phyloP scores from a whole-genome alignment of 257 asterid genomes.

The Perilla frutescens region DNA sequence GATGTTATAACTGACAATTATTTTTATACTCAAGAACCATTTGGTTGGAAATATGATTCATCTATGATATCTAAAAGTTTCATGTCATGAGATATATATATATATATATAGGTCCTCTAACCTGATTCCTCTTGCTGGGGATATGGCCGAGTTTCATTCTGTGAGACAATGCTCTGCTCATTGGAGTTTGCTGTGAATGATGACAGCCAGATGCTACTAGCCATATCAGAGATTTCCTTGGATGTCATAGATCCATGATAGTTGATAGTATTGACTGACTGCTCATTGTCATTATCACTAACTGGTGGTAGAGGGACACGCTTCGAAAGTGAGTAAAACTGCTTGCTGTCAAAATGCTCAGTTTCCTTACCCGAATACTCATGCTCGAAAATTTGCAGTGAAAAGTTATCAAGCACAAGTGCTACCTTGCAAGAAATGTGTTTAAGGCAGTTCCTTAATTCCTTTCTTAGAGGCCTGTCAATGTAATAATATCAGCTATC shows the following conservation, averaged over 20 bases:
- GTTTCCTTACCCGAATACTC: constrained; percentile 42
- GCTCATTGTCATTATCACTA: constrained; percentile 48
- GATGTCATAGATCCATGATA: constrained; percentile 40
- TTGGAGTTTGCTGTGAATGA: constrained; percentile 36
- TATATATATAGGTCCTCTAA: constrained; percentile 29
- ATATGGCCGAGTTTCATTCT: constrained; percentile 42
- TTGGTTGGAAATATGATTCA: not conserved
- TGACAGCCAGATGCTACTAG: constrained; percentile 33
- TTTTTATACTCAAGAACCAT: not conserved
- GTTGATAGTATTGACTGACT: constrained; percentile 39
- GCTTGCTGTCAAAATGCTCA: constrained; percentile 49
- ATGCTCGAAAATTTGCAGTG: constrained; percentile 48
- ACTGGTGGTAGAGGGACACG: constrained; percentile 50
- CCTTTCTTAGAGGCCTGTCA: constrained; percentile 75
- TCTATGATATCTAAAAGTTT: not conserved
- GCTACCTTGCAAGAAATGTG: constrained; percentile 78
- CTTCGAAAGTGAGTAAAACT: constrained; percentile 58
- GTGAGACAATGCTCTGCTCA: constrained; percentile 45
- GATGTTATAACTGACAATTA: not conserved
- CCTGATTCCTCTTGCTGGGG: constrained; percentile 61
- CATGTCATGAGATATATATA: not conserved
- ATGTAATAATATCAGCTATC: constrained; percentile 26
- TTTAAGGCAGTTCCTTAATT: constrained; percentile 63
- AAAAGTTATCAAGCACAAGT: constrained; percentile 57
- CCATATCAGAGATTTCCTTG: constrained; percentile 46